Evolutionary conservation across 805 yeast species (phyloP).

Genomic region (Wickerhamiella musiphila): DNA sequence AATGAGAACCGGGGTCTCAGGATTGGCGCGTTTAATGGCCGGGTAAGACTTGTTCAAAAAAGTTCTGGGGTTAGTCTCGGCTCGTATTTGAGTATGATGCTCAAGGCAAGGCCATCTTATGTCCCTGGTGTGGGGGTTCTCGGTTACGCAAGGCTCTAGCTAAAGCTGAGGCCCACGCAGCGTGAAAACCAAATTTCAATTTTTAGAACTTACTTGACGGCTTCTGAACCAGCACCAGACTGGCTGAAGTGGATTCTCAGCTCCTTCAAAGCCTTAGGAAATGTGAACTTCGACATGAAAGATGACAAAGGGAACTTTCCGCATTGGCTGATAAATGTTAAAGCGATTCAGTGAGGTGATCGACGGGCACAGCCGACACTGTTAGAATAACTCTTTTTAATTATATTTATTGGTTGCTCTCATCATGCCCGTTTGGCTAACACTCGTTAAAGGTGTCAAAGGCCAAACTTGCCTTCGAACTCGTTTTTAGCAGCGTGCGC

Average conservation of each 20-base stretch:
- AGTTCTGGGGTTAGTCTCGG: constrained; percentile 22
- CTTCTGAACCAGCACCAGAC: constrained; percentile 52
- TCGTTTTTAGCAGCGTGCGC: no score
- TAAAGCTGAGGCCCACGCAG: background rate
- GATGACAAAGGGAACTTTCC: constrained; percentile 3
- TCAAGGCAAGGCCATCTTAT: background rate
- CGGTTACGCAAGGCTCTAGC: background rate
- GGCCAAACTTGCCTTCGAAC: no score
- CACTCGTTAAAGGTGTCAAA: no score
- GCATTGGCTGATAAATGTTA: no score
- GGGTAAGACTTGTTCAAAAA: constrained; percentile 50
- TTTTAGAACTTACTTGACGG: constrained; percentile 31
- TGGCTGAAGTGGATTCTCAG: constrained; percentile 69
- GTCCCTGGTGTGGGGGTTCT: background rate
- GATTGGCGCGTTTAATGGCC: constrained; percentile 42
- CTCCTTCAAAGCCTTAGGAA: constrained; percentile 46
- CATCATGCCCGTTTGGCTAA: no score
- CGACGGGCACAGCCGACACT: no score
- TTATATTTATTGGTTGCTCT: no score
- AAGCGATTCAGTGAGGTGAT: no score
- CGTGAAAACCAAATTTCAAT: background rate
- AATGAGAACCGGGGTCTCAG: constrained; percentile 54
- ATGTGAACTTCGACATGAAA: constrained; percentile 8
- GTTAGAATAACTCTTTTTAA: no score
- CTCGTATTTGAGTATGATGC: background rate